A percentile compares a stretch with the other conserved stretches of the same genome.
phyloP scores from a whole-genome alignment of 495 filamentous ascomycete genomes.

The Antarctomyces pellizariae region DNA sequence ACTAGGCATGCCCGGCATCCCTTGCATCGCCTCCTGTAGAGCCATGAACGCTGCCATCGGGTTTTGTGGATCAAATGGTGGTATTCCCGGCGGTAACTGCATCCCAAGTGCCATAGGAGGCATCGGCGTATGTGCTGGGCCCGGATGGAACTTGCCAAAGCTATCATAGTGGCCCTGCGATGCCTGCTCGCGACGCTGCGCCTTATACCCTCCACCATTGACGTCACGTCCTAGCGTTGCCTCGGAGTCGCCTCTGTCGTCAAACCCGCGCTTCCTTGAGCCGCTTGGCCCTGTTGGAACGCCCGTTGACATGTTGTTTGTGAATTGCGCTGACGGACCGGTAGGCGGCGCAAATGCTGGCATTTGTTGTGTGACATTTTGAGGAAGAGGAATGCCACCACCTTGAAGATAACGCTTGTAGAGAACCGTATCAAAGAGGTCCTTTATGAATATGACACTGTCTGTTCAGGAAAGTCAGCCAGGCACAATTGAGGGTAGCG shows the following conservation, averaged over 20 bases:
- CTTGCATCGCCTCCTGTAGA: constrained; percentile 51
- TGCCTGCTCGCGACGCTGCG: too few species aligned
- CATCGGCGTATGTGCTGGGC: too few species aligned
- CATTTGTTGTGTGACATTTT: constrained; percentile 5
- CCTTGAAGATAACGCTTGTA: constrained; percentile 37
- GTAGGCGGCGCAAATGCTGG: constrained; percentile 11
- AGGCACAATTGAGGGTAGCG: constrained; percentile 3
- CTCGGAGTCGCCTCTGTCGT: constrained; percentile 32
- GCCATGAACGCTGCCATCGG: constrained; percentile 48
- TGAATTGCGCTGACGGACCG: constrained; percentile 5
- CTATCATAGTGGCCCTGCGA: too few species aligned
- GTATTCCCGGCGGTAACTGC: constrained; percentile 13
- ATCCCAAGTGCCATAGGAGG: too few species aligned
- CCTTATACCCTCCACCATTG: too few species aligned
- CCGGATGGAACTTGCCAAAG: too few species aligned
- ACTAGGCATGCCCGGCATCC: constrained; percentile 33
- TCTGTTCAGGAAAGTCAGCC: constrained; percentile 23
- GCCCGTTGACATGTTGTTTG: constrained; percentile 9
- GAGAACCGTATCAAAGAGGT: constrained; percentile 52
- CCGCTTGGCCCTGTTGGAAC: constrained; percentile 8
- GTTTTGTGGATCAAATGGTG: constrained; percentile 30
- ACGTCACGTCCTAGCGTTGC: constrained; percentile 22
- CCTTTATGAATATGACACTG: constrained; percentile 54
- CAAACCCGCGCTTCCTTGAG: constrained; percentile 32
- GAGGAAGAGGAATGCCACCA: constrained; percentile 19